Percentiles rank a stretch among this genome's conserved stretches.
These are phyloP conservation scores for Allantophomopsis cytisporea DNA, from an alignment of 2,329 filamentous ascomycete species.

Conservation along the genomic window DNA sequence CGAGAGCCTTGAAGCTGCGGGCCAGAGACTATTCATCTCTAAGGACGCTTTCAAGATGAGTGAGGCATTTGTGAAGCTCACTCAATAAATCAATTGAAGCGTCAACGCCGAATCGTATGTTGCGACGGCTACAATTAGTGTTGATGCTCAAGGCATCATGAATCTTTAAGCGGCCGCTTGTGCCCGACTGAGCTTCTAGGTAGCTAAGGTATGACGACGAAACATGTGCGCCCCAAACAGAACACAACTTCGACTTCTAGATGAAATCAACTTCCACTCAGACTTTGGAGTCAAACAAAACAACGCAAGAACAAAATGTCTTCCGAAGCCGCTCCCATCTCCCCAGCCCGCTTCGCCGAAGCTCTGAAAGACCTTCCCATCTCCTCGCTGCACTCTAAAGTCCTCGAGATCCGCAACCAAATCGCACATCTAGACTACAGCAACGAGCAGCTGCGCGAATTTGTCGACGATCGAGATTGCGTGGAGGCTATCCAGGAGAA, in stretches of 20 bases:
- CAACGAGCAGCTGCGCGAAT: conserved; percentile 60
- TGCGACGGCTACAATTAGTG: too few species aligned
- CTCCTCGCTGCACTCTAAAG: conserved; percentile 54
- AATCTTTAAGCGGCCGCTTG: too few species aligned
- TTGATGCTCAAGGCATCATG: too few species aligned
- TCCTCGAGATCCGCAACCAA: conserved; percentile 62
- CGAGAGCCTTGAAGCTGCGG: not conserved
- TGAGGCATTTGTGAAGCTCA: conserved; percentile 1
- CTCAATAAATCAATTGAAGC: too few species aligned
- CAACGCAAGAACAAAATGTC: conserved; percentile 34
- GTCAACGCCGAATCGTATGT: too few species aligned
- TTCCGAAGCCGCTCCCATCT: conserved; percentile 46
- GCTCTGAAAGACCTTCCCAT: conserved; percentile 55
- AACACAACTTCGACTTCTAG: too few species aligned
- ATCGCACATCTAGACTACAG: conserved; percentile 62
- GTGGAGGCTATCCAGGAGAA: conserved; percentile 64
- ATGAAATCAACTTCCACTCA: too few species aligned
- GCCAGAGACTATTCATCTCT: not conserved
- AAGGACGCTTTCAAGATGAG: not conserved
- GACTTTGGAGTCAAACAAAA: too few species aligned
- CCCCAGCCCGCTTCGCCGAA: conserved; percentile 43
- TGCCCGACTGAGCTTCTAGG: too few species aligned
- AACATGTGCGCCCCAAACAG: too few species aligned
- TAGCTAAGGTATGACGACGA: too few species aligned
- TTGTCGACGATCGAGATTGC: conserved; percentile 51